Percentiles rank a stretch among this genome's conserved stretches.
These are phyloP conservation scores for Solanum corneliomulleri DNA, from an alignment of 257 asterid genomes.

Conservation along the genomic window DNA sequence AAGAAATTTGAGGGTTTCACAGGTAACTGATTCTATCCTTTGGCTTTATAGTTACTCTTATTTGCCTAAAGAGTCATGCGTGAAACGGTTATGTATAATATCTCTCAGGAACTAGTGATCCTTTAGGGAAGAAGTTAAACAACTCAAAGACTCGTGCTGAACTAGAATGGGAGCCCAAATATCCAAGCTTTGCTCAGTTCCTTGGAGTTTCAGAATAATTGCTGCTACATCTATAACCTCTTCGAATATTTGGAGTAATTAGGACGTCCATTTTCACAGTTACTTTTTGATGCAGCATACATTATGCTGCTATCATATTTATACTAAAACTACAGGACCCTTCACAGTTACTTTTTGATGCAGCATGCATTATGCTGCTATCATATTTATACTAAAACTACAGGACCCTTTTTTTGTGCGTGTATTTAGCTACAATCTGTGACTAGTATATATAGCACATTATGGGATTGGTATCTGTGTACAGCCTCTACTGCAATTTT, in stretches of 20 bases:
- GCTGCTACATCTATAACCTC: not conserved
- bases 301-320: not conserved
- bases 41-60: not conserved
- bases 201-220: slow-evolving; percentile 36
- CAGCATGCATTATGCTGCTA: not conserved
- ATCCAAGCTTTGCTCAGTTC: slow-evolving; percentile 70
- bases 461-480: not conserved
- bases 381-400: not conserved
- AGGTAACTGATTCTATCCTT: slow-evolving; percentile 27
- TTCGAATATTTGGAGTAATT: not conserved
- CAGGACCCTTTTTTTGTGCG: not conserved
- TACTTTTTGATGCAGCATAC: not conserved
- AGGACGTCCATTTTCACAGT: not conserved
- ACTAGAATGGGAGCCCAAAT: slow-evolving; percentile 81
- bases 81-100: not conserved
- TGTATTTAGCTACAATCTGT: not conserved
- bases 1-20: slow-evolving; percentile 65
- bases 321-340: not conserved
- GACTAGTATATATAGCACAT: not conserved
- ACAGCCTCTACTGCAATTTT: not conserved
- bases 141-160: slow-evolving; percentile 68
- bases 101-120: slow-evolving; percentile 63
- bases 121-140: slow-evolving; percentile 78
- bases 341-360: not conserved
- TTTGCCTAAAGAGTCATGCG: not conserved